Evolutionary conservation across 164 flowering plant species (phyloP), one percentile per base, ranked within the genome.

Genomic region (Akebia trifoliata): DNA sequence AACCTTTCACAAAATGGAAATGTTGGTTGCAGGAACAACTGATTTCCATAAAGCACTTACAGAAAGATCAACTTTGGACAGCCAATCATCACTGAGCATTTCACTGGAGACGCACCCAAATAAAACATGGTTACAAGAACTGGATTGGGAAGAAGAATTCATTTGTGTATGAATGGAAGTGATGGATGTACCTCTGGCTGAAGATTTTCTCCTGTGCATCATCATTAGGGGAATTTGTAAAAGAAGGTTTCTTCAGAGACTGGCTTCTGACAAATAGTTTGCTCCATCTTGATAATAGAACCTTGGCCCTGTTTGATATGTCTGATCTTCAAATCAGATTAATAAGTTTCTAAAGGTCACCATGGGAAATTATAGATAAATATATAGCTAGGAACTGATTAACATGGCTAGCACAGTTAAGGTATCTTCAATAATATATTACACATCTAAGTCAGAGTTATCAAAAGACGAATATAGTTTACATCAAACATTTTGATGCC

Each of bases 281-380:
- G 82, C 95, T 94, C 99, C 86, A 94, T 67, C 77, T 82, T 39
- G 97, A 64, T 63, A 94, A 61, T 61, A 87, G 67, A 68, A 69
- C 66, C 67, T 81, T 90, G 68, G 99, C 95, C 87, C 96, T 94
- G 87, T 88, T 85, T 72, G 99, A 90, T 70, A 93, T 72, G 77
- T 86, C 99, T 94, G 97, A 83, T 86, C 89, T 78, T 81, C 92
- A 86, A 84, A 83, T 80, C 82, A 93, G 84, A 77, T 74, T 76
- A 69, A 79, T 81, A 72, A 81, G 87, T 77, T 72, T 73, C 66
- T 69, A 74, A 52, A 65, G 72, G 62, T 25, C 34, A 57, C 29
- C 7, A 36, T 18, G 4, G 20, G n/a, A n/a, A n/a, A 10, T 47
- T 31, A 38, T 12, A 8, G 14, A 34, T 32, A 20, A 6, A 50